Conservation (phyloP, 2,329 filamentous ascomycete species). For the Sarocladiaceae sp. region DNA sequence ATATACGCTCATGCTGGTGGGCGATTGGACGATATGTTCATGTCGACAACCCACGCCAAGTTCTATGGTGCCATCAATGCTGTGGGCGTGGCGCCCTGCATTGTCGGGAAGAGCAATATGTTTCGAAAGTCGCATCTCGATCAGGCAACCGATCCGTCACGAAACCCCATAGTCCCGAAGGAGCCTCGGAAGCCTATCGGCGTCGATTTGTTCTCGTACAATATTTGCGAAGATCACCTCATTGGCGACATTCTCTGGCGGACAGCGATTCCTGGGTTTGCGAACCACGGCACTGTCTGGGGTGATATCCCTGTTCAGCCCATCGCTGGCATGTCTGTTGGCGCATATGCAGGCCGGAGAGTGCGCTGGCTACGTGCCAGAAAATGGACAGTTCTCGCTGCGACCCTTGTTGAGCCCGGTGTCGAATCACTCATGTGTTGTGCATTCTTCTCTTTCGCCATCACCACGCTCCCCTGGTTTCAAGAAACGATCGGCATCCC, state of each 20-base stretch:
- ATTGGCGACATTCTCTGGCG: slow-evolving; percentile 91
- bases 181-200: slow-evolving; percentile 49
- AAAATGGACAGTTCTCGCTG: slow-evolving; percentile 86
- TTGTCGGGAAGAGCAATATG: slow-evolving; percentile 98
- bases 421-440: slow-evolving; percentile 85
- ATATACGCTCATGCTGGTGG: slow-evolving; percentile 56
- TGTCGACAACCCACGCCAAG: slow-evolving; percentile 89
- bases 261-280: slow-evolving; percentile 54
- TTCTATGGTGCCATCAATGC: slow-evolving; percentile 98
- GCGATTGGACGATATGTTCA: slow-evolving; percentile 87
- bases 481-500: slow-evolving; percentile 44
- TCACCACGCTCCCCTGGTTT: slow-evolving; percentile 67
- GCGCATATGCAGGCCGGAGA: slow-evolving; percentile 71
- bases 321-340: slow-evolving; percentile 71
- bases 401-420: slow-evolving; percentile 87
- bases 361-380: slow-evolving; percentile 87
- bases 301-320: slow-evolving; percentile 89
- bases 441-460: slow-evolving; percentile 68
- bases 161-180: slow-evolving; percentile 35
- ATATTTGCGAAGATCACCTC: slow-evolving; percentile 96
- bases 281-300: slow-evolving; percentile 76
- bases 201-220: slow-evolving; percentile 88
- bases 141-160: slow-evolving; percentile 51
- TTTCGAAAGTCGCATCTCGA: slow-evolving; percentile 89
- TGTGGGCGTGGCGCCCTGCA: slow-evolving; percentile 82